Percentiles rank a stretch among this genome's conserved stretches.
Evolutionary conservation across 148 eudicot genomes (phyloP).

Genomic region (Vaccinium myrtillus): DNA sequence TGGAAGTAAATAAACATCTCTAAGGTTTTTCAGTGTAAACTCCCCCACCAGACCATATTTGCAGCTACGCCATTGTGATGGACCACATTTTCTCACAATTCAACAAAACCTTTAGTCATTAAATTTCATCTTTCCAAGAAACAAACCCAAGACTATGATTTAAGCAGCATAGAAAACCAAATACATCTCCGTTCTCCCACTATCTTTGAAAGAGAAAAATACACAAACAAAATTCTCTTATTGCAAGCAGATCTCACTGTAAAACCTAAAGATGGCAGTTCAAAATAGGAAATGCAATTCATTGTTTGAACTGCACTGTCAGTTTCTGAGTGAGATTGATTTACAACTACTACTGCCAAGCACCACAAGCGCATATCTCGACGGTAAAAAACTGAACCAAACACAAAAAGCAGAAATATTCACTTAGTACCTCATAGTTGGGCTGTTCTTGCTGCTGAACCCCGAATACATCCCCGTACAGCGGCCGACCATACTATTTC

Average conservation of each 20-base stretch:
- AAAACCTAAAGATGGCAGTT: neutral
- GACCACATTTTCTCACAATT: neutral
- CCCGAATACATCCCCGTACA: slow-evolving; percentile 97
- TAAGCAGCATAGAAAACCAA: neutral
- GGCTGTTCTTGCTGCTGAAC: slow-evolving; percentile 78
- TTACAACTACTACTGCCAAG: neutral
- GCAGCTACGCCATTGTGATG: neutral
- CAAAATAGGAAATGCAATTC: neutral
- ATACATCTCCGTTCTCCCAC: neutral
- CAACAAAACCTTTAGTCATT: neutral
- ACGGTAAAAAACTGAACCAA: too few relatives aligned
- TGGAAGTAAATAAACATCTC: too few relatives aligned
- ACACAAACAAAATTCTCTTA: neutral
- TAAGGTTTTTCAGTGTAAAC: too few relatives aligned
- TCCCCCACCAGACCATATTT: too few relatives aligned
- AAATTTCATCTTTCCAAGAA: neutral
- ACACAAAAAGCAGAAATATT: neutral
- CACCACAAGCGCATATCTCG: neutral
- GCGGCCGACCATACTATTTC: slow-evolving; percentile 70
- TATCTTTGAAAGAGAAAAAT: neutral
- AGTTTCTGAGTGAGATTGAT: neutral
- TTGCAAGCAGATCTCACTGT: neutral
- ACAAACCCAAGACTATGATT: neutral
- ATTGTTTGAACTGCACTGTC: neutral
- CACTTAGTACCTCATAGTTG: slow-evolving; percentile 66